Base-by-base conservation (phyloP, 305 asterid species). In the Caryopteris hybrid region DNA sequence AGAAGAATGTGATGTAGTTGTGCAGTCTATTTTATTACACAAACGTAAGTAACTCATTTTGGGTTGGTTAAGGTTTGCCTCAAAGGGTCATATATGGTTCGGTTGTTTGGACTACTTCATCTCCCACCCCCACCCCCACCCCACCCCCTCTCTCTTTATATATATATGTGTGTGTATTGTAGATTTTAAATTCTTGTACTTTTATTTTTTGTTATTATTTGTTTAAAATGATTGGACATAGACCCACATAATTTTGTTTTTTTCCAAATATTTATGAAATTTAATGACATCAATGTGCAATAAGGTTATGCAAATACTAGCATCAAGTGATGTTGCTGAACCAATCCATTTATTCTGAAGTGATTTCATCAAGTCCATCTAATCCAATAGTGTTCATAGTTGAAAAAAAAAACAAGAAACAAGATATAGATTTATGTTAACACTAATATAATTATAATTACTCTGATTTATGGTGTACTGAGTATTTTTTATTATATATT, bases 51-150 rank as follows among this genome's bases (percentile, higher is more conserved):
- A 64, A 45, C 38, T 34, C 22, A 70, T 62, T 69, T 64, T 63
- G 73, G 76, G 69, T 72, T 63, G 76, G 76, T 75, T 68, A 39
- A 69, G 67, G 47, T 59, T 76, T 42, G 71, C 50, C 65, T 45
- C 63, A 70, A 53, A 18, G 38, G 12, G 25, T 48, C 22, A 9
- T 25, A 34, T 25, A 45, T 48, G 51, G 66, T 61, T 43, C 20
- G 46, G 74, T 53, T 68, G 64, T 62, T 62, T 46, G 29, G 41
- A 25, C 61, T 54, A 71, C 23, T 55, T 4, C 11, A n/a, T n/a
- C n/a, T n/a, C n/a, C n/a, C n/a, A n/a, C n/a, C n/a, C n/a, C n/a
- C n/a, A n/a, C n/a, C n/a, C n/a, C n/a, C n/a, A n/a, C n/a, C n/a
- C n/a, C n/a, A n/a, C n/a, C n/a, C n/a, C n/a, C n/a, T n/a, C n/a